Evolutionary conservation across 2,329 filamentous ascomycete genomes (phyloP).

Genomic region (Mycogone perniciosa): DNA sequence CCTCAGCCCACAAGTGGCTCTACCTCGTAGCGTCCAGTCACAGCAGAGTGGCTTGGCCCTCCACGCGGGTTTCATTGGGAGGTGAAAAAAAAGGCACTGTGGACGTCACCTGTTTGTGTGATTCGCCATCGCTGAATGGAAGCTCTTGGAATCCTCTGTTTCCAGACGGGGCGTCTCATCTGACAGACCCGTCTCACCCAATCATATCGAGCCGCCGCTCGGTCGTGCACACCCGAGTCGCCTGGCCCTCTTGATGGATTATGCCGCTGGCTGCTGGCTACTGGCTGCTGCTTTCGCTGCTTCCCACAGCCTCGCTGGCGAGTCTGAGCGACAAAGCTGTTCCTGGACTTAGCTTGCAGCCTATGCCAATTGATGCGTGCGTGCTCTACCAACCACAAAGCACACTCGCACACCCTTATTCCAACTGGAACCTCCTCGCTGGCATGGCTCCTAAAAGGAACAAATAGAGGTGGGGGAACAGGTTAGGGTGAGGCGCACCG

Average conservation of each 20-base stretch:
- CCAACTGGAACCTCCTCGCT: constrained; percentile 4
- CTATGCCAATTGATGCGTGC: background rate
- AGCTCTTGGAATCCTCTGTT: constrained; percentile 10
- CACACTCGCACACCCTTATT: background rate
- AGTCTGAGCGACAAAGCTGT: constrained; percentile 4
- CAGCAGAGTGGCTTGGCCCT: constrained; percentile 9
- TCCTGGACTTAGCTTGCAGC: constrained; percentile 8
- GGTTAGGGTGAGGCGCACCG: constrained; percentile 5
- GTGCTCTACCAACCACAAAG: constrained; percentile 2
- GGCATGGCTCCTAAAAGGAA: background rate
- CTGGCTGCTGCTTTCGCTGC: background rate
- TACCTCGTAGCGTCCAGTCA: constrained; percentile 4
- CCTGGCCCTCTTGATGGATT: too few relatives aligned
- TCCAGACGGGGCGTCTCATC: constrained; percentile 5
- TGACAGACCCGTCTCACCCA: constrained; percentile 12
- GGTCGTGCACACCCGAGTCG: background rate
- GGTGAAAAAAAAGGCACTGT: background rate
- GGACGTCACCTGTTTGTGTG: constrained; percentile 10
- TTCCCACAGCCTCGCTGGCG: constrained; percentile 9
- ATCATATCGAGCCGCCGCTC: constrained; percentile 3
- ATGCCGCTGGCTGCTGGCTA: too few relatives aligned
- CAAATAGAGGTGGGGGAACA: constrained; percentile 1
- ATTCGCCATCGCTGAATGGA: constrained; percentile 12
- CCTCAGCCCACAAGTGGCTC: background rate
- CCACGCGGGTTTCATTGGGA: constrained; percentile 8